Conservation (phyloP, 495 filamentous ascomycete genomes). For the Trichoderma gamsii region DNA sequence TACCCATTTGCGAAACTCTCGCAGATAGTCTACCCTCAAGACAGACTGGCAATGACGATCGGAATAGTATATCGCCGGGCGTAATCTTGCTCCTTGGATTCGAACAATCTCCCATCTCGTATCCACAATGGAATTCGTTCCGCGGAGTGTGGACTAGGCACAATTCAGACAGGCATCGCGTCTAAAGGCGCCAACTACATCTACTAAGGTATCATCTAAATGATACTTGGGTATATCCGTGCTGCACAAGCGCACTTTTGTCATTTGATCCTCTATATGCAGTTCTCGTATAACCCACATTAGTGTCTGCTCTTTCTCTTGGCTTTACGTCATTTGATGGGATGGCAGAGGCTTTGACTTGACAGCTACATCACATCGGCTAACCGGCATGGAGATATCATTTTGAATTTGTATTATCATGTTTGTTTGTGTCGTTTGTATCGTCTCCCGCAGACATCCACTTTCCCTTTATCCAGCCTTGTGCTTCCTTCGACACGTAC, state of each 20-base stretch:
- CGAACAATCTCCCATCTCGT: not conserved
- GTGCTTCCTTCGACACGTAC: not conserved
- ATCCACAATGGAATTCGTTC: not conserved
- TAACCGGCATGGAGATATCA: not conserved
- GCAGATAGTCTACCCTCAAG: no score
- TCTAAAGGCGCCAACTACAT: not conserved
- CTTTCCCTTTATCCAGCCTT: constrained; percentile 5
- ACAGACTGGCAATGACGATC: no score
- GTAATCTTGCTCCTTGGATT: not conserved
- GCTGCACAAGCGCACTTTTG: not conserved
- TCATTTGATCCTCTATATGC: not conserved
- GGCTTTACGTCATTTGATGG: constrained; percentile 1
- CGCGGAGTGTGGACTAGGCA: not conserved
- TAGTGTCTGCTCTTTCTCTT: constrained; percentile 5
- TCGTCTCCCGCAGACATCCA: constrained; percentile 5
- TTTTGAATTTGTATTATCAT: constrained; percentile 12
- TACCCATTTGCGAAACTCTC: no score
- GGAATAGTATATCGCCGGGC: not conserved
- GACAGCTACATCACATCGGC: not conserved
- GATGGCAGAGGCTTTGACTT: not conserved
- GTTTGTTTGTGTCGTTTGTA: constrained; percentile 1
- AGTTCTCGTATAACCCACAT: constrained; percentile 4
- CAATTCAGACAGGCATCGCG: not conserved
- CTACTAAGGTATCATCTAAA: not conserved
- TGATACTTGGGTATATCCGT: not conserved